Evolutionary conservation across 345 rosid species (phyloP).

Genomic region (Lepidium africanum): DNA sequence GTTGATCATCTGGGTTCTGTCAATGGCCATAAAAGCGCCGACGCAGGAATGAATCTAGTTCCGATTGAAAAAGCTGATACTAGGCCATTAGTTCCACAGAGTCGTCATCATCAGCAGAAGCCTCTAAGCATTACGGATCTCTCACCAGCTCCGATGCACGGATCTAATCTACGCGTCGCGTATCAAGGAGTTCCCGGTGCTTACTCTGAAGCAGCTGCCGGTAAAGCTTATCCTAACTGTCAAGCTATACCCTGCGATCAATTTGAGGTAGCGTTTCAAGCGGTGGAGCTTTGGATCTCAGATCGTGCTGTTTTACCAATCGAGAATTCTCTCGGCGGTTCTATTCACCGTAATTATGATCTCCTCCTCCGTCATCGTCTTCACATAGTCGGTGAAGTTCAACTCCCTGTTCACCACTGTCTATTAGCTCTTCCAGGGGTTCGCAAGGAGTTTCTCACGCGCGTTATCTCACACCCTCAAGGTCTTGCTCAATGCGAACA

Average conservation of each 20-base stretch:
- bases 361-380: constrained; percentile 87
- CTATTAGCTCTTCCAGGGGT: constrained; percentile 77
- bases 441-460: constrained; percentile 52
- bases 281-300: constrained; percentile 93
- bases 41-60: constrained; percentile 38
- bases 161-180: constrained; percentile 67
- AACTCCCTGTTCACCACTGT: constrained; percentile 85
- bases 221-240: constrained; percentile 75
- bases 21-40: constrained; percentile 35
- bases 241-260: constrained; percentile 90
- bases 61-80: constrained; percentile 30
- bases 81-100: constrained; percentile 10
- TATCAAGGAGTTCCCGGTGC: constrained; percentile 88
- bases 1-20: constrained; percentile 23
- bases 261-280: constrained; percentile 87
- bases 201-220: constrained; percentile 84
- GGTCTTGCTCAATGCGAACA: constrained; percentile 80
- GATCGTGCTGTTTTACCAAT: constrained; percentile 84
- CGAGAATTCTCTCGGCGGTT: constrained; percentile 87
- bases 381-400: constrained; percentile 90
- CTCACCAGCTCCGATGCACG: constrained; percentile 74
- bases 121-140: constrained; percentile 59
- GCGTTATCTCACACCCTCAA: constrained; percentile 88
- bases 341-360: constrained; percentile 84
- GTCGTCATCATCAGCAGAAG: constrained; percentile 21